Conservation (phyloP, 306 rosid genomes). For the Boehmeria nivea region DNA sequence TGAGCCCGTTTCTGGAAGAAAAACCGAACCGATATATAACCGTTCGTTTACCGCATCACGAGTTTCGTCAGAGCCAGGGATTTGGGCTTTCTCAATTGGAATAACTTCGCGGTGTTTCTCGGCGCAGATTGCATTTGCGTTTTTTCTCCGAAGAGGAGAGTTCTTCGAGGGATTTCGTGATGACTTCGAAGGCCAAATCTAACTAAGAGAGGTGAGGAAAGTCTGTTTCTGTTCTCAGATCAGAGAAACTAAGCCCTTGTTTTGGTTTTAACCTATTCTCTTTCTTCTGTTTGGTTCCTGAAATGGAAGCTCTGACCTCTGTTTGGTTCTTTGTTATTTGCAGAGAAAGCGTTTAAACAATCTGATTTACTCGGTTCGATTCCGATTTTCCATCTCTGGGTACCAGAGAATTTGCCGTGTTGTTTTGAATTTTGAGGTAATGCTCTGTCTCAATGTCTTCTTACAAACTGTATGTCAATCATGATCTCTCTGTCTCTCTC, state of each 20-base stretch:
- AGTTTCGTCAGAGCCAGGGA: constrained; percentile 19
- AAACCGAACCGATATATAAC: constrained; percentile 5
- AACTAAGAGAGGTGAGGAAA: constrained; percentile 50
- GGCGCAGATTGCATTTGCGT: constrained; percentile 33
- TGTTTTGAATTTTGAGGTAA: constrained; percentile 22
- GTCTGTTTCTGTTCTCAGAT: constrained; percentile 22
- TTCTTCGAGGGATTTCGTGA: constrained; percentile 5
- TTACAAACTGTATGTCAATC: neutral
- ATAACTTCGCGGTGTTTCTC: constrained; percentile 16
- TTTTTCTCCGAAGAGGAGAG: constrained; percentile 22
- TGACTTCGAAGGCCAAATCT: constrained; percentile 26
- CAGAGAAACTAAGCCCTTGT: constrained; percentile 18
- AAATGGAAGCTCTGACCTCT: constrained; percentile 20
- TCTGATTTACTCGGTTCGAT: constrained; percentile 3
- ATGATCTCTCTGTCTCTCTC: constrained; percentile 15
- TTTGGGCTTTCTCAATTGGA: constrained; percentile 35
- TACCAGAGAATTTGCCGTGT: constrained; percentile 16
- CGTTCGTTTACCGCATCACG: too few species aligned
- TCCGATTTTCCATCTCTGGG: constrained; percentile 3
- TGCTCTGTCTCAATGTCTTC: constrained; percentile 13
- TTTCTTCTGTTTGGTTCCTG: neutral
- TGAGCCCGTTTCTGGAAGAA: constrained; percentile 18
- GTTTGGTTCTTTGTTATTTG: constrained; percentile 11
- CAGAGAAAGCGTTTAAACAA: constrained; percentile 17
- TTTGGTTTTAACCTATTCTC: constrained; percentile 12